These are phyloP conservation scores for Candida easanensis DNA, from an alignment of 805 yeast genomes.

Conservation along the genomic window DNA sequence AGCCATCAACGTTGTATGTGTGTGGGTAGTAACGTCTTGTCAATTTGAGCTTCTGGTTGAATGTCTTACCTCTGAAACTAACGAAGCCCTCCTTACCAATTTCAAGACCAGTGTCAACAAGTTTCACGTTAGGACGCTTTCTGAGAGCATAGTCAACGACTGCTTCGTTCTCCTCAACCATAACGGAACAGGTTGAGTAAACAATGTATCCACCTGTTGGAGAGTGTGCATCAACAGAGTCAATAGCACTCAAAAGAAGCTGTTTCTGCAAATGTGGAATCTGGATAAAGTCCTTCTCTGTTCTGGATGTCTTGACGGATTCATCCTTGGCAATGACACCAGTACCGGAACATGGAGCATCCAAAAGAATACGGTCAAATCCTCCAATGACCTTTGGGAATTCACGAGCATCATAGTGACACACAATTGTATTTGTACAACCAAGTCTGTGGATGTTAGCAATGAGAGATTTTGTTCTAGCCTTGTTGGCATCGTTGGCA, in stretches of 20 bases:
- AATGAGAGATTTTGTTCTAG: constrained; percentile 92
- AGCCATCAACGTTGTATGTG: constrained; percentile 97
- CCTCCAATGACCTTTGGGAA: constrained; percentile 99
- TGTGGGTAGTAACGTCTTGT: constrained; percentile 98
- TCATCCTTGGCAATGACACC: constrained; percentile 99
- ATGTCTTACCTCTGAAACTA: constrained; percentile 88
- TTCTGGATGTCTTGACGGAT: constrained; percentile 87
- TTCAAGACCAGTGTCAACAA: constrained; percentile 87
- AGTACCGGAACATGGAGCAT: constrained; percentile 99
- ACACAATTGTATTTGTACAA: constrained; percentile 93
- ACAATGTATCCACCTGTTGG: constrained; percentile 92
- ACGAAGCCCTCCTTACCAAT: constrained; percentile 97
- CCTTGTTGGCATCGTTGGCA: constrained; percentile 96
- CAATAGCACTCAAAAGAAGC: constrained; percentile 89
- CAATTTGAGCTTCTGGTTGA: constrained; percentile 69
- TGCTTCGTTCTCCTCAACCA: constrained; percentile 97
- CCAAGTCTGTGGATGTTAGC: constrained; percentile 98
- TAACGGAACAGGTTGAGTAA: constrained; percentile 97
- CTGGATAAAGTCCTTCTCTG: constrained; percentile 94
- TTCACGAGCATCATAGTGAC: constrained; percentile 97
- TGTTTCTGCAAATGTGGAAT: constrained; percentile 97
- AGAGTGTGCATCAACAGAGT: constrained; percentile 92
- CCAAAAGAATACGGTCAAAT: constrained; percentile 88
- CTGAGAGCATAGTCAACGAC: constrained; percentile 97
- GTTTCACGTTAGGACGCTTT: constrained; percentile 92